Conservation (phyloP, 768 basidiomycete species). For the Pholiota microspora region DNA sequence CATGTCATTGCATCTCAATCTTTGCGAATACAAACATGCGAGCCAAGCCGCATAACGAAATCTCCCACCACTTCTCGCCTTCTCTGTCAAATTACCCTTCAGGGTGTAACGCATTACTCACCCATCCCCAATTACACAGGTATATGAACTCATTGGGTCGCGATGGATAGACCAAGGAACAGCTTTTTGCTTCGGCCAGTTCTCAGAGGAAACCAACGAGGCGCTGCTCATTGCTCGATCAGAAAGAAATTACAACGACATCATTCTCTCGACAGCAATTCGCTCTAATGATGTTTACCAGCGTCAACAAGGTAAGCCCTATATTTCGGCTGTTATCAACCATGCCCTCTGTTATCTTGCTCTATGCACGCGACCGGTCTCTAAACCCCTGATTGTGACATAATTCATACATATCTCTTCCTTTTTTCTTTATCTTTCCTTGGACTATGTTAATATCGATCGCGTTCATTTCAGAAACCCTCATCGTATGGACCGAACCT, state of each 20-base stretch:
- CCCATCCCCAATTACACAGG: conserved; percentile 43
- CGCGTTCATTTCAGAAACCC: conserved; percentile 62
- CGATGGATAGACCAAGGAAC: conserved; percentile 97
- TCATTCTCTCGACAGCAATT: conserved; percentile 79
- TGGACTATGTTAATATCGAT: conserved; percentile 10
- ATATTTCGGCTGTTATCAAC: background rate
- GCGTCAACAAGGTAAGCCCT: conserved; percentile 72
- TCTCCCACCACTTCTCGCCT: background rate
- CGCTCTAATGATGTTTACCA: conserved; percentile 84
- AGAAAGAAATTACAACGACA: conserved; percentile 66
- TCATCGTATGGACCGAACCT: conserved; percentile 99
- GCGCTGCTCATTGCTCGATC: conserved; percentile 84
- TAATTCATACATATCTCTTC: background rate
- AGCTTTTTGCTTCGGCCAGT: conserved; percentile 92
- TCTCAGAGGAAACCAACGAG: conserved; percentile 71
- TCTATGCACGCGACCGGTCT: conserved; percentile 20
- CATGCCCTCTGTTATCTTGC: conserved; percentile 1
- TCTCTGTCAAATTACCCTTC: background rate
- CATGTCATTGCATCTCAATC: background rate
- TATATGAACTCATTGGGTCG: conserved; percentile 90
- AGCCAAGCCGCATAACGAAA: background rate
- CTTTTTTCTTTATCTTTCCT: conserved; percentile 6
- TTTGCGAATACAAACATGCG: background rate
- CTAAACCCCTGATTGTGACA: conserved; percentile 10
- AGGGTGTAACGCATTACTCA: conserved; percentile 13